Base-by-base conservation (phyloP, 768 basidiomycete genomes). In the Lentinula detonsa region DNA sequence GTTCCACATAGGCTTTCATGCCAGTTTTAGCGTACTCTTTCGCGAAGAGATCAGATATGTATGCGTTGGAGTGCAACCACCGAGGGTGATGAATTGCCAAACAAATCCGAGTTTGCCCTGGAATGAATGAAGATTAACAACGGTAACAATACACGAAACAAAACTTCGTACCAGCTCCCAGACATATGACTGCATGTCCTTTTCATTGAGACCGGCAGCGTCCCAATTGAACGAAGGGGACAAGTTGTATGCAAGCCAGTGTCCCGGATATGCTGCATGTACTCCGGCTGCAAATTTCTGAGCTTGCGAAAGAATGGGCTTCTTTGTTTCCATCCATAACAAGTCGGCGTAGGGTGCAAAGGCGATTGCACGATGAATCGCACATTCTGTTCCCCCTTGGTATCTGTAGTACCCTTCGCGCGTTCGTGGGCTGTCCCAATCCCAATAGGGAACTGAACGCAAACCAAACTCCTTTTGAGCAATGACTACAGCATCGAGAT, bases 61-160 rank as follows among this genome's bases (percentile, higher is more conserved):
- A 96, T 34, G 89, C 97, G 74, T 97, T 99, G 62, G 95, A 96
- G 72, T 99, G 97, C 46, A 99, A 81, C 97, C 97, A 48, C 85
- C 97, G 63, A 99, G 91, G 66, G 95, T 97, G 74, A 98, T 97
- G 79, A 99, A 98, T 74, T 98, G 95, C 95, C 95, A 98, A 67
- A 95, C 88, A 74, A 98, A 98, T 39, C 95, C 95, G 52, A 97
- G 85, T 78, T 90, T 95, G 51, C 93, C 96, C 45, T 46, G 16
- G 11, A 46, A 39, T 8, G 2, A 23, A 46, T 23, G 21, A 8
- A 23, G 8, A 2, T 46, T n/a, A 46, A 11, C 18, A 46, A 46
- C 7, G 5, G 7, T 18, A 21, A 9, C 1, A 11, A 46, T 8
- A 46, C 6, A 46, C 45, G 21, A 9, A 23, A 21, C 3, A 23